A percentile compares a stretch with the other conserved stretches of the same genome.
Evolutionary conservation across 1,284 basidiomycete species (phyloP).

Genomic region (Tilletia horrida): DNA sequence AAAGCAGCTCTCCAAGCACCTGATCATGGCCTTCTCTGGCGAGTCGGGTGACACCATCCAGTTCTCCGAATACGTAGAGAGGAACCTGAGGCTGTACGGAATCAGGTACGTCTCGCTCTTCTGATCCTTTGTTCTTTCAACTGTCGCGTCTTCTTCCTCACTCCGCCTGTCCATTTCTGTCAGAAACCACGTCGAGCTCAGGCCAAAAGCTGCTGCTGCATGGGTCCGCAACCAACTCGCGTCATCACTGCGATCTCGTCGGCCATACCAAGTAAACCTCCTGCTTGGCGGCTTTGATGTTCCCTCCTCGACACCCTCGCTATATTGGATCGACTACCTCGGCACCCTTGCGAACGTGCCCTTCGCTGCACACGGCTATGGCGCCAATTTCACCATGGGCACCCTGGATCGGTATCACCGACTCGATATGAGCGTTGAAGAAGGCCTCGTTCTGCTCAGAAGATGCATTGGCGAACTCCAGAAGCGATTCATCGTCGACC

Average conservation of each 20-base stretch:
- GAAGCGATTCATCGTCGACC: constrained; percentile 70
- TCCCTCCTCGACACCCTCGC: constrained; percentile 62
- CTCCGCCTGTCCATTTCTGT: neutral
- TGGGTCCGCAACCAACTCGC: constrained; percentile 92
- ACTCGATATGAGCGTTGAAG: constrained; percentile 75
- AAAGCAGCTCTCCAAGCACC: constrained; percentile 81
- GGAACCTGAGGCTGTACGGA: constrained; percentile 91
- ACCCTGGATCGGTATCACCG: constrained; percentile 78
- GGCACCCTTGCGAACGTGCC: constrained; percentile 85
- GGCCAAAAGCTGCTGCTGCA: constrained; percentile 82
- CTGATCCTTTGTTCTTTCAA: neutral
- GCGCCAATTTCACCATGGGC: constrained; percentile 84
- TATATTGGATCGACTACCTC: constrained; percentile 95
- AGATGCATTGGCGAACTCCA: constrained; percentile 85
- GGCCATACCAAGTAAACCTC: constrained; percentile 86
- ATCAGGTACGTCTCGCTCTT: constrained; percentile 67
- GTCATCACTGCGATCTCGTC: constrained; percentile 78
- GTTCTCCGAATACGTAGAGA: constrained; percentile 92
- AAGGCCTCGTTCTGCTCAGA: constrained; percentile 76
- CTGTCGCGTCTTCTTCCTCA: no score
- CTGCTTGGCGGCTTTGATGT: constrained; percentile 89
- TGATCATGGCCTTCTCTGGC: constrained; percentile 92
- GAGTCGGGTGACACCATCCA: constrained; percentile 92
- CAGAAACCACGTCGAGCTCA: constrained; percentile 69
- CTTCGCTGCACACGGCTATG: constrained; percentile 93